These are phyloP conservation scores for Penicillium sclerotiorum DNA, from an alignment of 2,329 filamentous ascomycete genomes.

Conservation along the genomic window DNA sequence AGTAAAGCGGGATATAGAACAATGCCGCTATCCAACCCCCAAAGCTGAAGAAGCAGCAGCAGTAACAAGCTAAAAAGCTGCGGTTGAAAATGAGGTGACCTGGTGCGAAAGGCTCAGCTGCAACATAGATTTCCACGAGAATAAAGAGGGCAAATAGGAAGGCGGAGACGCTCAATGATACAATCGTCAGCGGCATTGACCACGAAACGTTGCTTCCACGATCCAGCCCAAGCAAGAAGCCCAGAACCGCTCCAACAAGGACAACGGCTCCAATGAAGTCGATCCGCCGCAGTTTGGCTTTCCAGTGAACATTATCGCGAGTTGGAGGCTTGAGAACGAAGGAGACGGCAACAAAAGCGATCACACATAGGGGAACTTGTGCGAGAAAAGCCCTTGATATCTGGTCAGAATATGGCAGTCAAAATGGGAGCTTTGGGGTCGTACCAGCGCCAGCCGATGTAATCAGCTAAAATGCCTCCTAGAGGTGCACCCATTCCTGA, in stretches of 20 bases:
- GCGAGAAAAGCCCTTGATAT: slow-evolving; percentile 65
- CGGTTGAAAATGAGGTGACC: slow-evolving; percentile 71
- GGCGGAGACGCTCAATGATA: slow-evolving; percentile 58
- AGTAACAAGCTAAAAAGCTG: slow-evolving; percentile 67
- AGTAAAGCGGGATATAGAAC: slow-evolving; percentile 78
- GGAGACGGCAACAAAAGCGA: slow-evolving; percentile 67
- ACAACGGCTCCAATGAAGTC: slow-evolving; percentile 73
- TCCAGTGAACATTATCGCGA: slow-evolving; percentile 63
- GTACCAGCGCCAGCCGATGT: slow-evolving; percentile 74
- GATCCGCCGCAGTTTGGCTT: slow-evolving; percentile 65
- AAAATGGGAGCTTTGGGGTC: slow-evolving; percentile 16
- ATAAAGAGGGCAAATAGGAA: slow-evolving; percentile 68
- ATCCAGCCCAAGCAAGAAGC: slow-evolving; percentile 70
- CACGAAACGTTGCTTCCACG: slow-evolving; percentile 73
- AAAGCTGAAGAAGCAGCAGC: slow-evolving; percentile 72
- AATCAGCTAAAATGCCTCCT: slow-evolving; percentile 71
- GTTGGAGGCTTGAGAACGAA: slow-evolving; percentile 65
- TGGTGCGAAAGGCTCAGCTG: slow-evolving; percentile 72
- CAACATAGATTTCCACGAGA: slow-evolving; percentile 68
- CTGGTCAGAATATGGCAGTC: slow-evolving; percentile 12
- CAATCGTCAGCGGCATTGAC: slow-evolving; percentile 60
- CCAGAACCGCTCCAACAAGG: slow-evolving; percentile 66
- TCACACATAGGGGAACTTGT: slow-evolving; percentile 68
- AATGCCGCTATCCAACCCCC: slow-evolving; percentile 61
- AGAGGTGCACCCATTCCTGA: slow-evolving; percentile 69